Base-by-base conservation (phyloP, 805 yeast species). In the Saccharomycopsis microspora region DNA sequence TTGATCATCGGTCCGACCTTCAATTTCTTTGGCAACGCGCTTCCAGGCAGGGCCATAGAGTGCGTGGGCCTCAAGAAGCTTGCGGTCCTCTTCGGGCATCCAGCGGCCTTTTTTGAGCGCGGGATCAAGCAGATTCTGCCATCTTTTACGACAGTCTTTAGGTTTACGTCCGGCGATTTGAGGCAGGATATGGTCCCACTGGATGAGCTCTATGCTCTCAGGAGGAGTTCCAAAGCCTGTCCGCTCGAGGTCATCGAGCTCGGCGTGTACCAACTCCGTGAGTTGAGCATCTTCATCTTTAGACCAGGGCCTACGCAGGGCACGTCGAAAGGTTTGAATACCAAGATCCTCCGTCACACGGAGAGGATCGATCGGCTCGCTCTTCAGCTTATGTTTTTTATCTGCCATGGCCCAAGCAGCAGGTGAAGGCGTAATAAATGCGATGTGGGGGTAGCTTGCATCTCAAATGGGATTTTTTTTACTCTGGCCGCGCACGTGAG, bases 1-100 rank as follows among this genome's bases (percentile, higher is more conserved):
- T 66, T 89, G 97, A 62, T 88, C 96, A 58, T 88, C 96, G 0
- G 95, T 89, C 59, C 97, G 71, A 4, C 96, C 95, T 3, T 77
- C 75, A 8, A 89, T 83, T 46, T 75, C 80, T 44, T 71, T 64
- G 0, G 95, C 79, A 7, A 89, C 88, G 56, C 81, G 81, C 53
- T 84, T 85, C 97, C 97, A 89, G 32, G 80, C 74, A 0, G 95
- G 73, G 0, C 97, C 97, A 60, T 75, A 72, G 54, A 70, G 72
- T 43, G 74, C 67, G 60, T 75, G 84, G 1, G 93, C 87, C 45
- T 71, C 68, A 28, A 82, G 58, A 36, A 89, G 67, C 37, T 68
- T 66, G 35, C 72, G 72, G 64, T 89, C 97, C 61, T 89, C 97
- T 39, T 74, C 82, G 9, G 71, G 62, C 1, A 93, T 83, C 97